Base-by-base conservation (phyloP, 768 basidiomycete species). In the Rhizopogon roseolus region DNA sequence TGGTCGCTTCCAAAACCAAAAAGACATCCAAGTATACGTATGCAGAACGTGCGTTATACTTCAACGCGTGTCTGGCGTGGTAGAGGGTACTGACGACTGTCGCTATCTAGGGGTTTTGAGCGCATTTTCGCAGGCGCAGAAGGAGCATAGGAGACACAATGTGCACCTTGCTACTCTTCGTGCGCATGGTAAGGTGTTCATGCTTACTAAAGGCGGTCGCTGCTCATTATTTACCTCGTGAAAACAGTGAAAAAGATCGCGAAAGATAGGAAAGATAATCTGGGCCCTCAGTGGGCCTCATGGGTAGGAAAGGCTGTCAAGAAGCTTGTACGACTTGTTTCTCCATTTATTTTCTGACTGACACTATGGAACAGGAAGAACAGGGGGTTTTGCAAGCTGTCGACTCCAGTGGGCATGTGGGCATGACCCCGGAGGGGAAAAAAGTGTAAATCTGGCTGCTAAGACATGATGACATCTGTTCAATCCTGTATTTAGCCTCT, bases 261-360 rank as follows among this genome's bases (percentile, higher is more conserved):
- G 10, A 59, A 72, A 42, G 67, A 65, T 28, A 71, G 69, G 41
- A 70, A 74, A 52, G 78, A 78, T 44, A 74, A 69, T 44, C 67
- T 81, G 9, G 79, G 79, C 4, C 76, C 76, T 6, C 69, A 75
- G 36, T 81, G 79, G 80, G 64, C 71, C 13, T 72, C 63, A 28
- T 80, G 77, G 76, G 75, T 81, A 25, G 62, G 68, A 28, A 74
- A 72, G 52, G 72, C 78, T 7, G 68, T 80, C 1, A 67, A 72
- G 36, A 76, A 71, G 54, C 68, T 81, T 43, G 80, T 78, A 34
- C 13, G 75, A 32, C 6, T 43, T 3, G 16, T 39, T 36, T 10
- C 27, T 28, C 3, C 32, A 17, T 52, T 16, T 52, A 3, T 37
- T 16, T 37, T 7, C 19, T 42, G 5, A 32, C 43, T 19, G 6